These are phyloP conservation scores for Neurospora sp. DNA, from an alignment of 495 filamentous ascomycete species.

Conservation along the genomic window DNA sequence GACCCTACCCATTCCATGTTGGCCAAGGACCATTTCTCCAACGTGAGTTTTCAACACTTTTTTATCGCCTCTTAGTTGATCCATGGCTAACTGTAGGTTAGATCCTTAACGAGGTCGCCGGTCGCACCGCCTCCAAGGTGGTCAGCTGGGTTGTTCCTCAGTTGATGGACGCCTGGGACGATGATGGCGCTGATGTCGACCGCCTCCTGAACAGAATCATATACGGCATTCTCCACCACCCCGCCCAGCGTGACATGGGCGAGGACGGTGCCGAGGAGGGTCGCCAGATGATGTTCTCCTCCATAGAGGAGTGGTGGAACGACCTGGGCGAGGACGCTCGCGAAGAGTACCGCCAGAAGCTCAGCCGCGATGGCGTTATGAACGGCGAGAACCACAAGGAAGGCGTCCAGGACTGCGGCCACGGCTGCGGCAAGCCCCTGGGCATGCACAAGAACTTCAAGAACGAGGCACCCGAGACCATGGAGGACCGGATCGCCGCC, in stretches of 20 bases:
- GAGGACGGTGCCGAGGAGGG: slow-evolving; percentile 65
- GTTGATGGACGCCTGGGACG: slow-evolving; percentile 76
- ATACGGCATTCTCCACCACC: slow-evolving; percentile 78
- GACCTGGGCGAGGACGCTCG: slow-evolving; percentile 49
- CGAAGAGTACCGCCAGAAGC: slow-evolving; percentile 54
- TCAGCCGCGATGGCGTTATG: slow-evolving; percentile 66
- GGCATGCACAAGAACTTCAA: slow-evolving; percentile 35
- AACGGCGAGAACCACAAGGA: slow-evolving; percentile 73
- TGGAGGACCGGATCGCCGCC: slow-evolving; percentile 36
- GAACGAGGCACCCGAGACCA: slow-evolving; percentile 18
- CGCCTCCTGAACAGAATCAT: slow-evolving; percentile 63
- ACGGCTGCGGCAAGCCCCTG: slow-evolving; percentile 62
- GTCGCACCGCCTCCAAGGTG: slow-evolving; percentile 65
- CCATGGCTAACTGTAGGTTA: slow-evolving; percentile 22
- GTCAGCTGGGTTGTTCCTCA: slow-evolving; percentile 78
- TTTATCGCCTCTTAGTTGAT: neutral
- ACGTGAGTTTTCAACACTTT: slow-evolving; percentile 28
- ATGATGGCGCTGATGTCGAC: slow-evolving; percentile 56
- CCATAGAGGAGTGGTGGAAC: slow-evolving; percentile 72
- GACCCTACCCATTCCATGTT: slow-evolving; percentile 96
- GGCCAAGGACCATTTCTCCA: slow-evolving; percentile 86
- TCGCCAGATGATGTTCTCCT: slow-evolving; percentile 63
- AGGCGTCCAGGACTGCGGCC: slow-evolving; percentile 71
- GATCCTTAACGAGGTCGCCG: slow-evolving; percentile 81
- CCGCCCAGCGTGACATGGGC: slow-evolving; percentile 58